Evolutionary conservation across 192 early-diverging fungal species (phyloP).

Genomic region (Entomortierella lignicola): DNA sequence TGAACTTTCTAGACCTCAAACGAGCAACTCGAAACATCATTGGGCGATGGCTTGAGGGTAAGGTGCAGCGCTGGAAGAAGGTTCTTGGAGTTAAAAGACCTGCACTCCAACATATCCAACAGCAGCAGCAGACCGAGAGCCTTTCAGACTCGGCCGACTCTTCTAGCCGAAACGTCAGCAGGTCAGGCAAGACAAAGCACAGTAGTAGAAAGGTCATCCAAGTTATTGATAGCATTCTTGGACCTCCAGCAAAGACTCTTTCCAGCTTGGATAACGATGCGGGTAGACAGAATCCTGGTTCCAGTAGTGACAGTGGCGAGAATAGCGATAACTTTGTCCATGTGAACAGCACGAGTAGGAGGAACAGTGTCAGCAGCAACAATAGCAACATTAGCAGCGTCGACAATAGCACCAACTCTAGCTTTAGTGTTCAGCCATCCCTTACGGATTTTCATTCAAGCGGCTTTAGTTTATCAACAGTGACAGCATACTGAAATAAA

Average conservation of each 20-base stretch:
- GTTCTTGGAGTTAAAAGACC: constrained; percentile 17
- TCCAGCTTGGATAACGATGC: neutral
- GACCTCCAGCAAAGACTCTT: constrained; percentile 1
- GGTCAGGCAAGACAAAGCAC: too few relatives aligned
- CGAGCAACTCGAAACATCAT: constrained; percentile 43
- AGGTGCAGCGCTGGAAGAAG: constrained; percentile 47
- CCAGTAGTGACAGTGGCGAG: neutral
- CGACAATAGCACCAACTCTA: too few relatives aligned
- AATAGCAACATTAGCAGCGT: too few relatives aligned
- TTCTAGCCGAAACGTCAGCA: neutral
- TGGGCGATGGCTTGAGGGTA: constrained; percentile 47
- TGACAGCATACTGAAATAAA: too few relatives aligned
- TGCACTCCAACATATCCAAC: neutral
- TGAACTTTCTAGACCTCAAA: constrained; percentile 53
- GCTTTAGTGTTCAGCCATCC: too few relatives aligned
- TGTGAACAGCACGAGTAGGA: too few relatives aligned
- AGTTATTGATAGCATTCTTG: constrained; percentile 19
- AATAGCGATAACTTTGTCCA: neutral
- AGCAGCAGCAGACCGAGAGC: neutral
- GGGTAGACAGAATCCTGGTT: neutral
- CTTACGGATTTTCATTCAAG: too few relatives aligned
- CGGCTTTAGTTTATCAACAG: too few relatives aligned
- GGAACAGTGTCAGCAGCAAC: too few relatives aligned
- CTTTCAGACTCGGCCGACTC: neutral
- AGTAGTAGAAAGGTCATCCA: constrained; percentile 9